Conservation (phyloP, 306 rosid species). For the Adenanthera pavonina region DNA sequence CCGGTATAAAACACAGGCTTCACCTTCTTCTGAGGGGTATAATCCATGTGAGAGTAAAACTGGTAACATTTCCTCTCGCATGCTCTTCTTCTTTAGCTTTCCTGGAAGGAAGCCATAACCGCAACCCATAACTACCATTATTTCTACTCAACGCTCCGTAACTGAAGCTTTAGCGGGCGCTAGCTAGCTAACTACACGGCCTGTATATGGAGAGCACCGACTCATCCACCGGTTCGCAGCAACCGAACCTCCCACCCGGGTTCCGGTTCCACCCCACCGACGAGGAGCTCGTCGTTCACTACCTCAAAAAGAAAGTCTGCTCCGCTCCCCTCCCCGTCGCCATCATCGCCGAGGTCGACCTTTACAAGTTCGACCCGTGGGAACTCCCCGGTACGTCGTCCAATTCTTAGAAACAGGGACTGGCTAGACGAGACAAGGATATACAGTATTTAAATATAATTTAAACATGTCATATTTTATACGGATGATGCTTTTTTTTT, state of each 20-base stretch:
- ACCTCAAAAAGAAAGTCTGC: slow-evolving; percentile 76
- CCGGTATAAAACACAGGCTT: slow-evolving; percentile 46
- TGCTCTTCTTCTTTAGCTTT: slow-evolving; percentile 24
- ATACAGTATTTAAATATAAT: not conserved
- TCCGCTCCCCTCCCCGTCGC: slow-evolving; percentile 78
- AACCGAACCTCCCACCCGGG: slow-evolving; percentile 88
- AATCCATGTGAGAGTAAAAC: slow-evolving; percentile 11
- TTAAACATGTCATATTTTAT: not conserved
- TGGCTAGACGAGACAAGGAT: not conserved
- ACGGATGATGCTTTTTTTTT: not conserved
- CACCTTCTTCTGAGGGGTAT: not conserved
- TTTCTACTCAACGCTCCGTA: slow-evolving; percentile 21
- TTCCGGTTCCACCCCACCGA: slow-evolving; percentile 98
- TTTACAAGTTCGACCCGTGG: slow-evolving; percentile 97
- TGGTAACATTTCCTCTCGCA: not conserved
- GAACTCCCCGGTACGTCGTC: slow-evolving; percentile 79
- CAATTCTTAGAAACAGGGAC: not conserved
- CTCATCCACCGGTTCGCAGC: slow-evolving; percentile 70
- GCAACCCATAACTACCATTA: slow-evolving; percentile 18
- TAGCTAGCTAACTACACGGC: not conserved
- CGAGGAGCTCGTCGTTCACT: slow-evolving; percentile 93
- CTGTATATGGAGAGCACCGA: slow-evolving; percentile 82
- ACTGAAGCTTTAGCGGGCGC: not conserved
- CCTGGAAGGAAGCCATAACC: slow-evolving; percentile 22
- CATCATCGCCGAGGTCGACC: slow-evolving; percentile 90